Base-by-base conservation (phyloP, 1,284 basidiomycete genomes). In the Termitomyces sp. region DNA sequence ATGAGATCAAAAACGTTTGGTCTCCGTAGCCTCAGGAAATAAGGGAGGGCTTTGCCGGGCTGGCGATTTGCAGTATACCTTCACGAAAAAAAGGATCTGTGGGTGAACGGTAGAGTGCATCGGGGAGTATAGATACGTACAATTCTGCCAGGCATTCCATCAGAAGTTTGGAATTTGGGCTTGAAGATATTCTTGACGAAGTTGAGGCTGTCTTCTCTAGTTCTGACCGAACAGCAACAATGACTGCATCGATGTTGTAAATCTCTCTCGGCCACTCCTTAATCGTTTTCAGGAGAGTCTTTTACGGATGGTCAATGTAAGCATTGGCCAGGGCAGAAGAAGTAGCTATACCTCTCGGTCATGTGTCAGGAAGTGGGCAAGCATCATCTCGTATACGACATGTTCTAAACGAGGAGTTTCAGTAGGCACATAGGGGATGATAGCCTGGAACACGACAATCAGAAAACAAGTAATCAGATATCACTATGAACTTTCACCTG, bases 1-100 rank as follows among this genome's bases (percentile, higher is more conserved):
- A 99, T 97, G 49, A 99, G 85, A 59, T 95, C 89, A 66, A 99
- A 97, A 1, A 98, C 95, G 60, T 93, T 88, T 2, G 93, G 84
- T 46, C 88, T 79, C 8, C 94, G 83, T 11, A 99, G 74, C 3
- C 91, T 83, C 9, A 99, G 78, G 71, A 88, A 92, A 72, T 86
- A 98, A 0, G 91, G 89, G 1, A 99, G 73, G 0, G 96, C 97
- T 70, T 96, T 95, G 21, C 91, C 93, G 0, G 92, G 93, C 71
- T 98, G 94, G 2, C 89, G 84, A 60, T 96, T 94, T 11, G 83
- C 75, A 21, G 88, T 84, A 68, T 93, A 93, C 35, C 89, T 91
- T 60, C 3, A n/a, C n/a, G n/a, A n/a, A 37, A 43, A n/a, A 54
- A 56, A n/a, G 3, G 2, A 5, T 9, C 18, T 26, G 18, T 19